Evolutionary conservation across 768 basidiomycete genomes (phyloP).

Genomic region (Mycena olivaceomarginata): DNA sequence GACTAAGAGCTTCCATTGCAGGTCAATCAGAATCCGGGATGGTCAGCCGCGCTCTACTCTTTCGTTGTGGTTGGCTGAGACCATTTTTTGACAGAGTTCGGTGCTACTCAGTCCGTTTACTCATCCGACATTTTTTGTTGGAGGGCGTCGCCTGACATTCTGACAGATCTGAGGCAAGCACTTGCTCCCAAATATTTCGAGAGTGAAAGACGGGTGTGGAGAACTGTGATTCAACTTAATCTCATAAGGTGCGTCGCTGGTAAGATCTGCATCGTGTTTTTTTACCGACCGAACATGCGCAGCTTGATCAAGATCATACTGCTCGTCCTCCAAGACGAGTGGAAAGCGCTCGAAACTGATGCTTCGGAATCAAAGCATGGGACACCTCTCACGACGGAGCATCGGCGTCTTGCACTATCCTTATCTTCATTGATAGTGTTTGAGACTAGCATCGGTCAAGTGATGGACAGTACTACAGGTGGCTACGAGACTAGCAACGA

Average conservation of each 20-base stretch:
- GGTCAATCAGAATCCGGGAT: slow-evolving; percentile 65
- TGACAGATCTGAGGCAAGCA: slow-evolving; percentile 68
- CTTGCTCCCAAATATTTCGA: slow-evolving; percentile 68
- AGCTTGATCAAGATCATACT: slow-evolving; percentile 68
- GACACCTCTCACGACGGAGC: slow-evolving; percentile 36
- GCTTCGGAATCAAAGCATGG: slow-evolving; percentile 21
- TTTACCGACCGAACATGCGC: not conserved
- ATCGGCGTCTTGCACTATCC: slow-evolving; percentile 35
- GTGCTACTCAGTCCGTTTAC: slow-evolving; percentile 38
- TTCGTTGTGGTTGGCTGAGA: not conserved
- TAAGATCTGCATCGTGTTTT: too few relatives aligned
- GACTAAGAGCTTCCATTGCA: slow-evolving; percentile 25
- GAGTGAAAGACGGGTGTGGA: slow-evolving; percentile 67
- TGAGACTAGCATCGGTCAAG: slow-evolving; percentile 63
- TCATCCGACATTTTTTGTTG: not conserved
- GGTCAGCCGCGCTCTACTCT: slow-evolving; percentile 42
- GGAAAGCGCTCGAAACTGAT: slow-evolving; percentile 20
- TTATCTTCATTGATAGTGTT: slow-evolving; percentile 61
- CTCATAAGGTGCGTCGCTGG: slow-evolving; percentile 62
- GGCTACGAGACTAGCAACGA: slow-evolving; percentile 12
- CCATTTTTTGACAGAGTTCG: slow-evolving; percentile 32
- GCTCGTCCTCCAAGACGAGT: slow-evolving; percentile 62
- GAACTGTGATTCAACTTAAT: slow-evolving; percentile 71
- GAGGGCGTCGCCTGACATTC: not conserved
- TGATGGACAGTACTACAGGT: not conserved